Base-by-base conservation (phyloP, 164 flowering plant genomes). In the Magnolia sinica region DNA sequence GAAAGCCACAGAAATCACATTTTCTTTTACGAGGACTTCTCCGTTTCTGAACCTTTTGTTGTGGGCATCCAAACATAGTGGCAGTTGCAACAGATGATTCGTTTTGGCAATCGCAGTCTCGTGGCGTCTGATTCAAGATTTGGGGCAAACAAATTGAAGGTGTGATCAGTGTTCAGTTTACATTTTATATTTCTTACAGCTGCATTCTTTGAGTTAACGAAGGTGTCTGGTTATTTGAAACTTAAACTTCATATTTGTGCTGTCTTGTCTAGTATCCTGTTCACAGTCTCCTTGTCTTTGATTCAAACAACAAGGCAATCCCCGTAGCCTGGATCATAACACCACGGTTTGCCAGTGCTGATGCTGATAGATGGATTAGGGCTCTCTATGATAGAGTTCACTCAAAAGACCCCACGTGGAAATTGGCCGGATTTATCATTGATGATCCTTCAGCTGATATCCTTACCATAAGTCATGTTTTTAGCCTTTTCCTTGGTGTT, bases 1-100 rank as follows among this genome's bases (percentile, higher is more conserved):
- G 93, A 91, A 74, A 82, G 81, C 79, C 96, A 96, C 81, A 92
- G 81, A 78, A 91, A 73, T 82, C 80, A 82, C 64, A 88, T 94
- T 58, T 96, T 96, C 91, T 91, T 90, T 79, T 93, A 82, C 78
- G 91, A 94, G 83, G 96, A 91, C 73, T 96, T 88, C 81, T 86
- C 95, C 78, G 93, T 91, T 81, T 83, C 89, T 9, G 92, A 84
- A 11, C 96, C 99, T 69, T 88, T 93, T 74, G 77, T 81, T 66
- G 75, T 96, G 77, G 98, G 99, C 49, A 92, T 96, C 71, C 99
- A 96, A 80, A 91, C 99, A 50, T 96, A 96, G 78, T 94, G 98
- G 99, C 99, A 96, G 86, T 84, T 96, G 87, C 98, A 96, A 64
- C 99, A 96, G 78, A 87, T 96, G 99, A 92, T 96, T 82, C 90